phyloP scores from a whole-genome alignment of 345 rosid genomes.

The Anacardium occidentale region DNA sequence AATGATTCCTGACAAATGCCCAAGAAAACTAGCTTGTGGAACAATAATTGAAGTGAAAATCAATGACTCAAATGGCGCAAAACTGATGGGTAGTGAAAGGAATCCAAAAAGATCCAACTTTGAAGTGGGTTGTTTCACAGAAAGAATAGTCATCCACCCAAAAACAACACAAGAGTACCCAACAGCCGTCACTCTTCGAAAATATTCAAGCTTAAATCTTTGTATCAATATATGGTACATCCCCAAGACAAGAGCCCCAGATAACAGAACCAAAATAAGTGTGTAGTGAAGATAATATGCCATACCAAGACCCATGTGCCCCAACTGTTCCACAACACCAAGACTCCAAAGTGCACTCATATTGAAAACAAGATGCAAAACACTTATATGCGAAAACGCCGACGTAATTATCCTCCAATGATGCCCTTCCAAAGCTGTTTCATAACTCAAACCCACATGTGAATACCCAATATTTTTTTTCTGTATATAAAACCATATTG shows the following conservation, averaged over 20 bases:
- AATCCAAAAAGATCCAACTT: slow-evolving; percentile 90
- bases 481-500: slow-evolving; percentile 84
- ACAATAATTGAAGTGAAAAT: slow-evolving; percentile 95
- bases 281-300: slow-evolving; percentile 87
- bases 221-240: slow-evolving; percentile 74
- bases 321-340: slow-evolving; percentile 78
- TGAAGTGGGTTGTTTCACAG: slow-evolving; percentile 90
- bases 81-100: slow-evolving; percentile 91
- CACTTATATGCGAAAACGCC: slow-evolving; percentile 89
- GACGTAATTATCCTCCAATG: slow-evolving; percentile 96
- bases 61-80: slow-evolving; percentile 92
- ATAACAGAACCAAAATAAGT: slow-evolving; percentile 69
- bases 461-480: slow-evolving; percentile 87
- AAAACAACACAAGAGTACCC: slow-evolving; percentile 98
- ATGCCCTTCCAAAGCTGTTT: slow-evolving; percentile 74
- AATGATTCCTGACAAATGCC: slow-evolving; percentile 88
- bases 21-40: slow-evolving; percentile 97
- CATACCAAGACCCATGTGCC: slow-evolving; percentile 69
- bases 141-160: slow-evolving; percentile 98
- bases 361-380: slow-evolving; percentile 89
- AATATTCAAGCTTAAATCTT: slow-evolving; percentile 78
- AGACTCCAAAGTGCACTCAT: slow-evolving; percentile 99
- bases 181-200: slow-evolving; percentile 88
- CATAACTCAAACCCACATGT: slow-evolving; percentile 90
- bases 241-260: slow-evolving; percentile 75